Conservation (phyloP, 1,284 basidiomycete genomes). For the Fomitopsis palustris region DNA sequence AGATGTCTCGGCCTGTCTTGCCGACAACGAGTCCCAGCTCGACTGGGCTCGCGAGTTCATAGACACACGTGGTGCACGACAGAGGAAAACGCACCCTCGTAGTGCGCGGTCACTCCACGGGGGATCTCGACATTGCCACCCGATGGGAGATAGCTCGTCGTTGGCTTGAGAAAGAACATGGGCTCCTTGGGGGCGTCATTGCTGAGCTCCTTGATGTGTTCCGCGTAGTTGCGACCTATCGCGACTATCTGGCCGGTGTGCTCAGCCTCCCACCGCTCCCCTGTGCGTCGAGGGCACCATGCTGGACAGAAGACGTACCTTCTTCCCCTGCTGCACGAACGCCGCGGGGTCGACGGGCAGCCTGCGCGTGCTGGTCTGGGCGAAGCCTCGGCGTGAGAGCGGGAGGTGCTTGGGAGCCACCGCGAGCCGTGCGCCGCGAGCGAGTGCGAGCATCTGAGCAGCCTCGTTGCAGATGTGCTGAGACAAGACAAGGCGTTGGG, state of each 20-base stretch:
- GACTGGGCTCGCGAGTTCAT: slow-evolving; percentile 46
- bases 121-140: slow-evolving; percentile 87
- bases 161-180: slow-evolving; percentile 99
- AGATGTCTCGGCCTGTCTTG: slow-evolving; percentile 79
- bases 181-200: slow-evolving; percentile 92
- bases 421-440: not conserved
- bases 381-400: slow-evolving; percentile 11
- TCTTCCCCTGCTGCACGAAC: slow-evolving; percentile 47
- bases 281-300: not conserved
- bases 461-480: not conserved
- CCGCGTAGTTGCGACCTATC: slow-evolving; percentile 83
- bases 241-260: slow-evolving; percentile 68
- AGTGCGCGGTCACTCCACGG: slow-evolving; percentile 78
- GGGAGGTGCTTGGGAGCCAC: not conserved
- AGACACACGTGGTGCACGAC: not conserved
- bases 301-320: slow-evolving; percentile 27
- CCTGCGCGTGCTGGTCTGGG: slow-evolving; percentile 10
- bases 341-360: slow-evolving; percentile 33
- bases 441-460: slow-evolving; percentile 1
- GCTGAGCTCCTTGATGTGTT: slow-evolving; percentile 90
- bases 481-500: not conserved
- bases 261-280: not conserved
- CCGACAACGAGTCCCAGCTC: slow-evolving; percentile 97
- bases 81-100: slow-evolving; percentile 70
- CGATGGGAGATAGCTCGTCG: slow-evolving; percentile 80